phyloP scores from a whole-genome alignment of 2,329 filamentous ascomycete genomes.

The Diaporthe citriasiana region DNA sequence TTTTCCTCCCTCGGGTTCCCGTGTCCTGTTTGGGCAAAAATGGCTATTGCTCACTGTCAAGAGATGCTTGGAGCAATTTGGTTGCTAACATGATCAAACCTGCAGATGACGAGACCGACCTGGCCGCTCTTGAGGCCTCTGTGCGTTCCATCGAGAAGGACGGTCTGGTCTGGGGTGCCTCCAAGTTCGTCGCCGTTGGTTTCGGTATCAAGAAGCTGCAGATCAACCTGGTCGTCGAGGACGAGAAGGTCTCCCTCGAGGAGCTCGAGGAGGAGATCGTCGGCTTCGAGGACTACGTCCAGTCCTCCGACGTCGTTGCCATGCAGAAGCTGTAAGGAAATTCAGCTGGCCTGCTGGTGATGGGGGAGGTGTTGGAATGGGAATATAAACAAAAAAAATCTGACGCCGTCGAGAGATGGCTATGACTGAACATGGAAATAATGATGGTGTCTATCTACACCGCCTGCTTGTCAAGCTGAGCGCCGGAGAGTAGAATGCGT shows the following conservation, averaged over 20 bases:
- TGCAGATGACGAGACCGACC: constrained; percentile 91
- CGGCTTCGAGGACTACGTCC: constrained; percentile 93
- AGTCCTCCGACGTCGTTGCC: constrained; percentile 90
- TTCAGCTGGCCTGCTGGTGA: constrained; percentile 33
- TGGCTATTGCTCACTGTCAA: too few species aligned
- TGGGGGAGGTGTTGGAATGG: neutral
- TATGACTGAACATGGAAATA: constrained; percentile 37
- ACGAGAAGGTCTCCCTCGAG: constrained; percentile 91
- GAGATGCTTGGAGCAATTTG: too few species aligned
- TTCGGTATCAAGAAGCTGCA: constrained; percentile 99
- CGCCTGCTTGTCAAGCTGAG: constrained; percentile 9
- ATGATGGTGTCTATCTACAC: constrained; percentile 34
- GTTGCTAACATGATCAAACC: constrained; percentile 33
- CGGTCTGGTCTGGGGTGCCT: constrained; percentile 95
- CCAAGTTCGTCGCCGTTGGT: constrained; percentile 89
- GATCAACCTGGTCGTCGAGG: constrained; percentile 97
- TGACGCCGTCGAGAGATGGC: constrained; percentile 25
- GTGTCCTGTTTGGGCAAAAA: neutral
- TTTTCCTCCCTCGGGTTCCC: constrained; percentile 15
- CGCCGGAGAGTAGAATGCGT: constrained; percentile 22
- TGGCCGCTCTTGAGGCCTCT: constrained; percentile 82
- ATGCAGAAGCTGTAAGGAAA: constrained; percentile 89
- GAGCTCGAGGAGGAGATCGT: constrained; percentile 89
- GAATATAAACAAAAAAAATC: constrained; percentile 6
- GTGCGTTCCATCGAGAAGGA: constrained; percentile 91